A percentile compares a stretch with the other conserved stretches of the same genome.
Conservation (phyloP, 352 stramenopile species). For the Lagenidium sp. region DNA sequence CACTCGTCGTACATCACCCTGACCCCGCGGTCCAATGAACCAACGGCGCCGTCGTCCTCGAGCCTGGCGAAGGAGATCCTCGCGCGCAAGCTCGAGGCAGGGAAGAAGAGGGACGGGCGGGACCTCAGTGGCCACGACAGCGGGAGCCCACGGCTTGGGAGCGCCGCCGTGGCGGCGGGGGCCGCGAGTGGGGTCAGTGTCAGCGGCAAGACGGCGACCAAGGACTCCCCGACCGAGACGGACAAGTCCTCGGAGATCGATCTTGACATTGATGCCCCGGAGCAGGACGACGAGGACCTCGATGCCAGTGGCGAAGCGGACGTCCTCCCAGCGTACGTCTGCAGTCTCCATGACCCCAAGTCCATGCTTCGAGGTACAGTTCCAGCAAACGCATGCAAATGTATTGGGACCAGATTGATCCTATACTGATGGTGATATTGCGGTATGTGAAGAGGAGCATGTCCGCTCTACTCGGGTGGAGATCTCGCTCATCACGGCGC, state of each 20-base stretch:
- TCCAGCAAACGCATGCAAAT: no score
- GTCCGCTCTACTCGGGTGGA: constrained; percentile 49
- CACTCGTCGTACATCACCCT: constrained; percentile 16
- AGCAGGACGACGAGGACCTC: constrained; percentile 20
- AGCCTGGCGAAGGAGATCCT: constrained; percentile 17
- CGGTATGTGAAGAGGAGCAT: constrained; percentile 37
- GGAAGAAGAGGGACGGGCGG: constrained; percentile 10
- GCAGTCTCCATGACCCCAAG: constrained; percentile 69
- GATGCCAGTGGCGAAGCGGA: constrained; percentile 21
- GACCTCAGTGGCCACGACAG: constrained; percentile 2
- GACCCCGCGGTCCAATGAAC: constrained; percentile 11
- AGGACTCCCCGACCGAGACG: constrained; percentile 15
- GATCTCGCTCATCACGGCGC: constrained; percentile 28
- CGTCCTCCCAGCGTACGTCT: constrained; percentile 57
- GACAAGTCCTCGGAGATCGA: constrained; percentile 21
- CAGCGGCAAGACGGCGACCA: constrained; percentile 1
- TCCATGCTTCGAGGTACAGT: constrained; percentile 55
- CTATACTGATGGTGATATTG: constrained; percentile 1
- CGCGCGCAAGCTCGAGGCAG: constrained; percentile 13
- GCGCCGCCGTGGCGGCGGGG: no score
- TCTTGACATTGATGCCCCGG: constrained; percentile 8
- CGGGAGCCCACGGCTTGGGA: no score
- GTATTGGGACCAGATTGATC: constrained; percentile 3
- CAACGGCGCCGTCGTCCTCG: constrained; percentile 8
- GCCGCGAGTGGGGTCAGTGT: neutral